These are phyloP conservation scores for Mycena vitilis DNA, from an alignment of 768 basidiomycete genomes.

Conservation along the genomic window DNA sequence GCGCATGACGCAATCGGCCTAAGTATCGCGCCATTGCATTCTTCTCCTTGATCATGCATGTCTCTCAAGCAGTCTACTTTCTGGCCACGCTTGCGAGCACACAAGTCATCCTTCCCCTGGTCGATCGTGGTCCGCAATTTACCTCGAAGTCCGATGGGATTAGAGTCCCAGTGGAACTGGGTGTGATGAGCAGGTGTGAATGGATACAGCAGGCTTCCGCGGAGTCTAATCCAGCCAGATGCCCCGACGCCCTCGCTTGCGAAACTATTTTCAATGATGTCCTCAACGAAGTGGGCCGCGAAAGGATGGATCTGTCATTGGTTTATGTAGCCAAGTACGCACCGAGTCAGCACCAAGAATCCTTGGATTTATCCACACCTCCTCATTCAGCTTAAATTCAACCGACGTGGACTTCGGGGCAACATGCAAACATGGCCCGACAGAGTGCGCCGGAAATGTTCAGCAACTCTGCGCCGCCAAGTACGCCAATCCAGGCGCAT, in stretches of 20 bases:
- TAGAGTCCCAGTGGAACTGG: conserved; percentile 62
- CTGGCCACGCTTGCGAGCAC: not conserved
- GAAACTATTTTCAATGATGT: conserved; percentile 83
- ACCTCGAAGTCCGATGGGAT: conserved; percentile 25
- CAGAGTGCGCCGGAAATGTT: conserved; percentile 90
- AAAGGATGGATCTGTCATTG: conserved; percentile 76
- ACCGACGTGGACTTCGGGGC: conserved; percentile 81
- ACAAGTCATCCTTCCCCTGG: not conserved
- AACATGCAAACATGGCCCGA: conserved; percentile 80
- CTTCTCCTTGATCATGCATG: conserved; percentile 6
- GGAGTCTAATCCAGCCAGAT: conserved; percentile 33
- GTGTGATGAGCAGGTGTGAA: conserved; percentile 61
- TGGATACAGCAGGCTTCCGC: not conserved
- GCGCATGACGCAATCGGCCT: conserved; percentile 13
- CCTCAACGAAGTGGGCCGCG: conserved; percentile 62
- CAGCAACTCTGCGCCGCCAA: conserved; percentile 87
- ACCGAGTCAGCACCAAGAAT: not conserved
- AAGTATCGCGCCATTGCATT: conserved; percentile 4
- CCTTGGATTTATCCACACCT: conserved; percentile 28
- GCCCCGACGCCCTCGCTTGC: conserved; percentile 87
- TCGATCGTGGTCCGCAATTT: not conserved
- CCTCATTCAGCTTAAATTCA: conserved; percentile 62
- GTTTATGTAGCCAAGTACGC: conserved; percentile 82
- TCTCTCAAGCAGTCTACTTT: not conserved
- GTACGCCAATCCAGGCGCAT: conserved; percentile 58